Base-by-base conservation (phyloP, 116 monocot genomes). In the Papilionanthe hybrid region DNA sequence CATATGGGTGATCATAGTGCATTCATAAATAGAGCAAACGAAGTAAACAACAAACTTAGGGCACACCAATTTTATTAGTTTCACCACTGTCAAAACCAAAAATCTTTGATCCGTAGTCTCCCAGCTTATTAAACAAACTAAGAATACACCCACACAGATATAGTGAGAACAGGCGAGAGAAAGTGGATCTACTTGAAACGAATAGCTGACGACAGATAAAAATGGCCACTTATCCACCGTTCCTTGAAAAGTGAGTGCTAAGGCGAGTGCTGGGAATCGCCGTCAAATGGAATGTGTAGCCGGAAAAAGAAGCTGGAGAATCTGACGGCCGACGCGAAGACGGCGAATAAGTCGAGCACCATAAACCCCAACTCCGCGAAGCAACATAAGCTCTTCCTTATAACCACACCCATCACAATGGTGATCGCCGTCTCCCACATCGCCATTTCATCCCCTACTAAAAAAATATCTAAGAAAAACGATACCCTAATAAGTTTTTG, bases 311-410 rank as follows among this genome's bases (percentile, higher is more conserved):
- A 37, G 44, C 77, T 73, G 18, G 82, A 79, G 75, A 79, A 83
- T 0, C 75, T 71, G 19, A 83, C 60, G 18, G 77, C 55, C 43
- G 84, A 76, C 6, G 66, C 50, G 57, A 84, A 44, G 81, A 81
- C 56, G 0, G 75, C 72, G 32, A 81, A n/a, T 45, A 84, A 79
- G 18, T 87, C 78, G 65, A 84, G 45, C 53, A 75, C 67, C n/a
- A 84, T 55, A 4, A 53, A 27, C 18, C 76, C 50, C 1, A 81
- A 47, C 56, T 87, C 87, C 6, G 75, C 55, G 65, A 87, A 79
- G 75, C 78, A 60, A 55, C 68, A 75, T 4, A 87, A 78, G 68
- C 81, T 81, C 81, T 81, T 87, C 58, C 87, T 84, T 84, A 87
- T 75, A 13, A 79, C 30, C 22, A 87, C 86, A 42, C 86, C 78